Evolutionary conservation across 139 green algal species (phyloP).

Genomic region (Chlamydomonas eustigma): DNA sequence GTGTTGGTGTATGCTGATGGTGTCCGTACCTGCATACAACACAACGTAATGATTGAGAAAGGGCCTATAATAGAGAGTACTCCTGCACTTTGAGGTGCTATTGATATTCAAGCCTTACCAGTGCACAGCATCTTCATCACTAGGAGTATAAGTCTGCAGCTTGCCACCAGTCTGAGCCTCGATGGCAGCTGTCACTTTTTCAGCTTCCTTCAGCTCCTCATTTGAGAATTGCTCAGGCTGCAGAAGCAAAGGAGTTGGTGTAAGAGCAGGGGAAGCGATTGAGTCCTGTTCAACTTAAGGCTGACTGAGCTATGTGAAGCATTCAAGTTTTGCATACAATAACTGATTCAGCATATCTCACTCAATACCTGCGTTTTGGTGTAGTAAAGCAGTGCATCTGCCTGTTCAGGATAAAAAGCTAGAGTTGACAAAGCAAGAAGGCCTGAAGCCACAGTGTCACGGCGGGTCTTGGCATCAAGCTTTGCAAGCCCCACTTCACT

Average conservation of each 20-base stretch:
- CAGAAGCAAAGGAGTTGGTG: background rate
- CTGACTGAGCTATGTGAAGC: too few relatives aligned
- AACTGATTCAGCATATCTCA: background rate
- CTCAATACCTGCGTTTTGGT: conserved; percentile 3
- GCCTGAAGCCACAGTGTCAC: conserved; percentile 9
- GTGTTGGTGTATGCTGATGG: conserved; percentile 21
- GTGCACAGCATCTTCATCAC: conserved; percentile 38
- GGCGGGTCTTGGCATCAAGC: conserved; percentile 16
- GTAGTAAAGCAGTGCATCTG: conserved; percentile 42
- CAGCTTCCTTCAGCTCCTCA: conserved; percentile 30
- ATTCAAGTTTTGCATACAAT: too few relatives aligned
- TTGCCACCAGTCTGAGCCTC: conserved; percentile 32
- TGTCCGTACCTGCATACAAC: conserved; percentile 51
- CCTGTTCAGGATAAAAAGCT: conserved; percentile 41
- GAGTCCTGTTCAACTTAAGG: too few relatives aligned
- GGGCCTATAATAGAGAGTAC: background rate
- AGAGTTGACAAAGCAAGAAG: conserved; percentile 32
- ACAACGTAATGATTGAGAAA: background rate
- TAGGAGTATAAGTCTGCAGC: conserved; percentile 29
- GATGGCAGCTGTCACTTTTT: conserved; percentile 19
- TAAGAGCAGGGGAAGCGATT: too few relatives aligned
- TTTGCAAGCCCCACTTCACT: conserved; percentile 25
- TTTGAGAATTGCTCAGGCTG: conserved; percentile 4
- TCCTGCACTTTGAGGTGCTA: background rate
- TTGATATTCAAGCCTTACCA: conserved; percentile 23